These are phyloP conservation scores for Intubia oerlemansii DNA, from an alignment of 2,329 filamentous ascomycete species.

Conservation along the genomic window DNA sequence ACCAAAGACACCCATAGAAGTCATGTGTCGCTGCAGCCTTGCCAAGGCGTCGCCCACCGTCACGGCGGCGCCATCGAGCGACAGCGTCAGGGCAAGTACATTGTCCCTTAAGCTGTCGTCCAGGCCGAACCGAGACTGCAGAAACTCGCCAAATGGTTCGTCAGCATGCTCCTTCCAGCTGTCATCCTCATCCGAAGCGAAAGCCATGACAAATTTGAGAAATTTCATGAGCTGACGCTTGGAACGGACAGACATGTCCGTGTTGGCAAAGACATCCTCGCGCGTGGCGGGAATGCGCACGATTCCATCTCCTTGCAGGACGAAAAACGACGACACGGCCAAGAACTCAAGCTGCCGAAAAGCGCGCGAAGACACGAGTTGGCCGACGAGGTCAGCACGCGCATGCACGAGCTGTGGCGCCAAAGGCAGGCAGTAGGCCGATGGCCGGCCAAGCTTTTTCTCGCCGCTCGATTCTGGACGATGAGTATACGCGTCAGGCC, in stretches of 20 bases:
- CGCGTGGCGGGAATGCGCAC: slow-evolving; percentile 66
- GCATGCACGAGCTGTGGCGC: slow-evolving; percentile 77
- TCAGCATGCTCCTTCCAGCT: slow-evolving; percentile 39
- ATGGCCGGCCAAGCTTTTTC: slow-evolving; percentile 41
- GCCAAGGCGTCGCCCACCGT: slow-evolving; percentile 46
- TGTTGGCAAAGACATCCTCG: slow-evolving; percentile 76
- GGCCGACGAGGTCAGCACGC: slow-evolving; percentile 53
- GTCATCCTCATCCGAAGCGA: slow-evolving; percentile 13
- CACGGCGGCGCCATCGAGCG: slow-evolving; percentile 34
- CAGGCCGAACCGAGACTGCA: slow-evolving; percentile 41
- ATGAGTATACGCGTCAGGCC: slow-evolving; percentile 12
- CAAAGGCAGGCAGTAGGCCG: slow-evolving; percentile 65
- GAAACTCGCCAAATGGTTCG: slow-evolving; percentile 32
- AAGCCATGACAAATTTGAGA: slow-evolving; percentile 64
- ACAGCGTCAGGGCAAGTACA: slow-evolving; percentile 48
- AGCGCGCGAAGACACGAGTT: slow-evolving; percentile 73
- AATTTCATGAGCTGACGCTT: slow-evolving; percentile 89
- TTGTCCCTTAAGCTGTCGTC: slow-evolving; percentile 45
- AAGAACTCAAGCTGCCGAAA: slow-evolving; percentile 85
- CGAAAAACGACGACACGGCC: slow-evolving; percentile 82
- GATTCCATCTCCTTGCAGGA: slow-evolving; percentile 33
- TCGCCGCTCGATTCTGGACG: too few species aligned
- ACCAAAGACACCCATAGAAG: slow-evolving; percentile 73
- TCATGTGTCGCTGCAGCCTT: slow-evolving; percentile 57
- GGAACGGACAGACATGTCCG: slow-evolving; percentile 51